Evolutionary conservation across 2,329 filamentous ascomycete genomes (phyloP).

Genomic region (Colletotrichum incanum): DNA sequence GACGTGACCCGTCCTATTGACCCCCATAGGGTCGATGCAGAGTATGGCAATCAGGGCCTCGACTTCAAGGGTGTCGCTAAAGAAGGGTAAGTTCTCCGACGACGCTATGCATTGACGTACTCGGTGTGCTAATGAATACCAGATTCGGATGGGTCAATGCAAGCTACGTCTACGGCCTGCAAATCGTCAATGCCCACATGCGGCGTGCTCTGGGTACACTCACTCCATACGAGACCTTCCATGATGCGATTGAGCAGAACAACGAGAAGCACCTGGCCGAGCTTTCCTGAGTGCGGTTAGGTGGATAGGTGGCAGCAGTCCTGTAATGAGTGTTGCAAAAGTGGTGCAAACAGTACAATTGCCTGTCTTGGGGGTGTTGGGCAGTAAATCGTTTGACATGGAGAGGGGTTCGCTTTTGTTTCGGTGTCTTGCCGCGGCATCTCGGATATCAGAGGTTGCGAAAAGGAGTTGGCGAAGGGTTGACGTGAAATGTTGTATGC

Average conservation of each 20-base stretch:
- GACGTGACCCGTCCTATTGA: slow-evolving; percentile 93
- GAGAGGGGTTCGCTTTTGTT: slow-evolving; percentile 8
- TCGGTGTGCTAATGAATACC: slow-evolving; percentile 49
- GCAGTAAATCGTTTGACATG: neutral
- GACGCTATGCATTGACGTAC: neutral
- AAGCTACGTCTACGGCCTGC: slow-evolving; percentile 94
- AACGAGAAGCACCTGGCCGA: slow-evolving; percentile 68
- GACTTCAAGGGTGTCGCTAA: slow-evolving; percentile 97
- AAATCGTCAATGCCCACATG: slow-evolving; percentile 91
- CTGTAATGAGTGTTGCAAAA: neutral
- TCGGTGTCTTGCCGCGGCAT: slow-evolving; percentile 23
- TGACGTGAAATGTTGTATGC: slow-evolving; percentile 13
- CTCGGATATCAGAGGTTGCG: slow-evolving; percentile 9
- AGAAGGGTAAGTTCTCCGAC: slow-evolving; percentile 82
- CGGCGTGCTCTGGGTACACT: slow-evolving; percentile 89
- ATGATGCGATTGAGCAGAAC: slow-evolving; percentile 74
- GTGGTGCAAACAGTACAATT: slow-evolving; percentile 35
- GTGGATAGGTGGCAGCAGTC: neutral
- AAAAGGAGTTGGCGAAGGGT: slow-evolving; percentile 26
- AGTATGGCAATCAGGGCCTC: slow-evolving; percentile 96
- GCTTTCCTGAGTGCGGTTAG: slow-evolving; percentile 49
- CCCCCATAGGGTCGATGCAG: slow-evolving; percentile 93
- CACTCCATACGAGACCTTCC: slow-evolving; percentile 88
- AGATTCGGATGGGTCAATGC: slow-evolving; percentile 99
- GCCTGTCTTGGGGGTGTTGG: slow-evolving; percentile 5